Evolutionary conservation across 1,139 yeast genomes (phyloP).

Genomic region (Williopsis jadinii): DNA sequence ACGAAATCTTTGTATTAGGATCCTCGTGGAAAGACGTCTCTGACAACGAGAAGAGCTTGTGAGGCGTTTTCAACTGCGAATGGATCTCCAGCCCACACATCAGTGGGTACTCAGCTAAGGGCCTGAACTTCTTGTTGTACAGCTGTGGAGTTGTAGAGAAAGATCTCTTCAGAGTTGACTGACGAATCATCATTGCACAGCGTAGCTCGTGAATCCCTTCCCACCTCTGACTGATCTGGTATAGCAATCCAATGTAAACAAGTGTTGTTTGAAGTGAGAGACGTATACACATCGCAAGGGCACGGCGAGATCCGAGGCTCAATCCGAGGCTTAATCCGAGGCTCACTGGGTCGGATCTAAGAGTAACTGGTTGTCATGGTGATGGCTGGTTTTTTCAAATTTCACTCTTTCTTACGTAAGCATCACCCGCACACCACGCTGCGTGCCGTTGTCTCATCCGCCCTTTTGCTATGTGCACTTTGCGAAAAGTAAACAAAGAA

Average conservation of each 20-base stretch:
- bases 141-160: conserved; percentile 2
- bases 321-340: too few species aligned
- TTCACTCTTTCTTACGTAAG: too few species aligned
- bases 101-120: conserved; percentile 25
- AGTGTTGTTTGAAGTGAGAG: too few species aligned
- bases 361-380: too few species aligned
- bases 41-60: conserved; percentile 70
- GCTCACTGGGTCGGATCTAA: too few species aligned
- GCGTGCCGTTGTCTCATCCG: not conserved
- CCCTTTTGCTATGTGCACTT: not conserved
- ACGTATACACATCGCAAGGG: too few species aligned
- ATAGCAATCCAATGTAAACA: too few species aligned
- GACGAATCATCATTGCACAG: too few species aligned
- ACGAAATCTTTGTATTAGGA: conserved; percentile 71
- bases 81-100: conserved; percentile 93
- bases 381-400: too few species aligned
- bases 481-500: not conserved
- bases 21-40: conserved; percentile 33
- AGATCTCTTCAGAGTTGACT: not conserved
- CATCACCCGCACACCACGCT: not conserved
- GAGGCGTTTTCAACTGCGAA: conserved; percentile 70
- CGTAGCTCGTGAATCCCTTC: too few species aligned
- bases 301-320: too few species aligned
- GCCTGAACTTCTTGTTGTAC: conserved; percentile 3
- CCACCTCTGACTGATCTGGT: too few species aligned